These are phyloP conservation scores for Eutrema heterophyllum DNA, from an alignment of 345 rosid species.

Conservation along the genomic window DNA sequence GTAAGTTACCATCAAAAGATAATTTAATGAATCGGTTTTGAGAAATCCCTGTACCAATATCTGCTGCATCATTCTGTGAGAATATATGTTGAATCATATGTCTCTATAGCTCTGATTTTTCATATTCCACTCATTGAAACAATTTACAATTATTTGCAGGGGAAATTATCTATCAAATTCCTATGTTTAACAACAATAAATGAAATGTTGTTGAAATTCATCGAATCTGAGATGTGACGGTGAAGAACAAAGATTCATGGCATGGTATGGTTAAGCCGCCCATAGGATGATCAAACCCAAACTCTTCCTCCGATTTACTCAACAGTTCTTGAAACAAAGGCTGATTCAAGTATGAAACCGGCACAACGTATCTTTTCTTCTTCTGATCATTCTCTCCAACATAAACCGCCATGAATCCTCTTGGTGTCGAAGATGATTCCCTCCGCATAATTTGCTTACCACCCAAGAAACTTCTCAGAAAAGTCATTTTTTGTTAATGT, in stretches of 20 bases:
- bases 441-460: conserved; percentile 3
- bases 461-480: conserved; percentile 16
- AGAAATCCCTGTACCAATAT: too few relatives aligned
- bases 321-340: conserved; percentile 37
- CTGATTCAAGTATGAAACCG: conserved; percentile 36
- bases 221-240: conserved; percentile 24
- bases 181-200: background rate
- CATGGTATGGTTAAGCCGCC: conserved; percentile 39
- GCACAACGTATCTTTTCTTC: conserved; percentile 35
- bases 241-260: conserved; percentile 35
- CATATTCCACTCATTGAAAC: conserved; percentile 24
- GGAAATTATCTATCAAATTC: background rate
- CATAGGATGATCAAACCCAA: conserved; percentile 39
- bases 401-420: conserved; percentile 37
- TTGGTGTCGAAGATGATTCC: conserved; percentile 24
- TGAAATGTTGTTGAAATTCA: background rate
- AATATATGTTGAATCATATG: too few relatives aligned
- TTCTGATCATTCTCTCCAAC: conserved; percentile 32
- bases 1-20: too few relatives aligned
- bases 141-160: conserved; percentile 16
- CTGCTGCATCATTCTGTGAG: too few relatives aligned
- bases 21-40: too few relatives aligned
- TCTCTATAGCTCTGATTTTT: too few relatives aligned
- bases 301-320: conserved; percentile 38
- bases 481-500: background rate